phyloP scores from a whole-genome alignment of 2,329 filamentous ascomycete genomes.

The Neocatenulostroma microsporum region DNA sequence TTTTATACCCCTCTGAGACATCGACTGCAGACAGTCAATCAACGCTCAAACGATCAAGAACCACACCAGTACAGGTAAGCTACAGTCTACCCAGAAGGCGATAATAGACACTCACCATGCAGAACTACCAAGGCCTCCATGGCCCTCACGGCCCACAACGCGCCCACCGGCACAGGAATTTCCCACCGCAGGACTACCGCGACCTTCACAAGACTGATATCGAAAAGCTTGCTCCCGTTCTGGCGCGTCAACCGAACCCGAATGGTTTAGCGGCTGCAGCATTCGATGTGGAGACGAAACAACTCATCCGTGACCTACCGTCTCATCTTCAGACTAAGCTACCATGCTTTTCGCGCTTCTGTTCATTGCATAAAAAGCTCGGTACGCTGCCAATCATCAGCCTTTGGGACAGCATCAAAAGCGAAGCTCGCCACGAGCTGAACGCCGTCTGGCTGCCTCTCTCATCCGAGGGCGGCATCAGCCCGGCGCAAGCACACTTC shows the following conservation, averaged over 20 bases:
- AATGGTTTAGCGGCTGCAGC: conserved; percentile 3
- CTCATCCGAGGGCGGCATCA: background rate
- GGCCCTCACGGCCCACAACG: conserved; percentile 11
- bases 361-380: conserved; percentile 17
- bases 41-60: no score
- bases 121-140: conserved; percentile 3
- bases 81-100: no score
- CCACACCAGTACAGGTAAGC: no score
- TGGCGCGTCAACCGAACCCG: conserved; percentile 8
- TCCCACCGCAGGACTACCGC: conserved; percentile 5
- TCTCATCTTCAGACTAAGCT: conserved; percentile 14
- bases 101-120: conserved; percentile 4
- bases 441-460: background rate
- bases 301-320: conserved; percentile 16
- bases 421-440: conserved; percentile 2
- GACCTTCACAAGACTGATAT: conserved; percentile 13
- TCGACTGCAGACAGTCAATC: no score
- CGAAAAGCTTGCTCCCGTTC: conserved; percentile 13
- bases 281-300: conserved; percentile 10
- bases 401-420: conserved; percentile 7
- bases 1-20: no score
- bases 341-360: conserved; percentile 13
- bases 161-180: conserved; percentile 1
- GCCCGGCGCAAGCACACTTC: conserved; percentile 1
- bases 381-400: conserved; percentile 15